Conservation (phyloP, 1,139 yeast species). For the Hemisphaericaspora subhashii region DNA sequence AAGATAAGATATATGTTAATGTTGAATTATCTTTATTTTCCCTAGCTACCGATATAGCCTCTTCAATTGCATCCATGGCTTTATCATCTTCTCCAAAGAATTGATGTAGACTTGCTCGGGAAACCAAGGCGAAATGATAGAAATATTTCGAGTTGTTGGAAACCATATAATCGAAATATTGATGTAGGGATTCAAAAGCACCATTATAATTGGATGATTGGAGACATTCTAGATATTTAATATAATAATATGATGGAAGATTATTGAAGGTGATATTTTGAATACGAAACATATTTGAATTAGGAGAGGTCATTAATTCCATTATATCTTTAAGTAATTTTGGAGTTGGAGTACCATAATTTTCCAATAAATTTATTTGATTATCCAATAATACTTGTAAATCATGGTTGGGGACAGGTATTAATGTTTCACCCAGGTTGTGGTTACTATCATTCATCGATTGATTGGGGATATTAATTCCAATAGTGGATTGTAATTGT, state of each 20-base stretch:
- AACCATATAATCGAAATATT: slow-evolving; percentile 85
- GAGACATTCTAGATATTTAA: slow-evolving; percentile 64
- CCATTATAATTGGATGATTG: slow-evolving; percentile 67
- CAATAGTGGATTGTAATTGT: slow-evolving; percentile 23
- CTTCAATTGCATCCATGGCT: slow-evolving; percentile 80
- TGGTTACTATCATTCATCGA: slow-evolving; percentile 13
- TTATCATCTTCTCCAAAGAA: slow-evolving; percentile 72
- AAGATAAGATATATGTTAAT: slow-evolving; percentile 71
- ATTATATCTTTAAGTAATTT: slow-evolving; percentile 44
- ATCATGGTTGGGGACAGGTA: slow-evolving; percentile 53
- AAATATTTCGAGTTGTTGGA: slow-evolving; percentile 63
- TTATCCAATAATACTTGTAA: slow-evolving; percentile 52
- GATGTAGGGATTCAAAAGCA: slow-evolving; percentile 70
- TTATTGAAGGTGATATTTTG: slow-evolving; percentile 48
- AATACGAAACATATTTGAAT: slow-evolving; percentile 41
- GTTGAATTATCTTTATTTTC: slow-evolving; percentile 79
- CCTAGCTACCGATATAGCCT: slow-evolving; percentile 84
- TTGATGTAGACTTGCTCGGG: slow-evolving; percentile 76
- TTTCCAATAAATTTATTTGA: slow-evolving; percentile 58
- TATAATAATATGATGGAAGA: slow-evolving; percentile 65
- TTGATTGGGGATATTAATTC: slow-evolving; percentile 18
- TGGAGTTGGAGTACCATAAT: slow-evolving; percentile 54
- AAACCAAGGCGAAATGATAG: slow-evolving; percentile 80
- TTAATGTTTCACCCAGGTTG: slow-evolving; percentile 18
- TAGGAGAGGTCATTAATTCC: slow-evolving; percentile 41